Base-by-base conservation (phyloP, 106 monocot species). In the Xerophyta viscosa region DNA sequence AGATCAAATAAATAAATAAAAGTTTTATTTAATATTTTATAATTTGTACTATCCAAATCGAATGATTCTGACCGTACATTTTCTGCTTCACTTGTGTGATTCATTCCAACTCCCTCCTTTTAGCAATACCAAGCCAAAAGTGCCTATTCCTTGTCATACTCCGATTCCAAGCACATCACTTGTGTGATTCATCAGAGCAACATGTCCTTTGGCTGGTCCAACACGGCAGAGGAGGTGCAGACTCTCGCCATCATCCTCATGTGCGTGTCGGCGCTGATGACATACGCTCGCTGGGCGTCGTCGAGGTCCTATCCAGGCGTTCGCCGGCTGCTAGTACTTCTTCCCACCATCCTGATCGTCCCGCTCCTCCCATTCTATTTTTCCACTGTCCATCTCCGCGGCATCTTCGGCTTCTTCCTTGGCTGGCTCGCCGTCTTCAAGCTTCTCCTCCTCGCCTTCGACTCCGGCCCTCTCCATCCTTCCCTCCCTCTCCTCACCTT, bases 381-480 rank as follows among this genome's bases (percentile, higher is more conserved):
- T 76, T 62, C 85, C 75, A 55, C 81, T 54, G 18, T 82, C 64
- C 72, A 79, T 54, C 68, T 92, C 46, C 66, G 91, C 12, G 54
- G 28, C 57, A 73, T 66, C 61, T 72, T 75, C 42, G 66, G 60
- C 58, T 82, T 82, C 86, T 82, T 86, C 57, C 76, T 92, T 26
- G 44, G 31, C 57, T 92, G 92, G 92, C 81, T 86, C 51, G 54
- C 72, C 59, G 28, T 57, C 29, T 92, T 92, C 86, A 86, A 86
- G 64, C 86, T 92, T 61, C 62, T 86, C 64, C 86, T 92, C 52
- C 81, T 92, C 52, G 63, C 76, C 63, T 76, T 79, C 72, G 69
- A 30, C 45, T 36, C 42, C 39, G 81, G 81, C 41, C 91, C 91
- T 0, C 91, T 91, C 64, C 56, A 67, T 63, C 67, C 77, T 2